Percentiles rank a stretch among this genome's conserved stretches.
These are phyloP conservation scores for Clathrus columnatus DNA, from an alignment of 768 basidiomycete genomes.

Conservation along the genomic window DNA sequence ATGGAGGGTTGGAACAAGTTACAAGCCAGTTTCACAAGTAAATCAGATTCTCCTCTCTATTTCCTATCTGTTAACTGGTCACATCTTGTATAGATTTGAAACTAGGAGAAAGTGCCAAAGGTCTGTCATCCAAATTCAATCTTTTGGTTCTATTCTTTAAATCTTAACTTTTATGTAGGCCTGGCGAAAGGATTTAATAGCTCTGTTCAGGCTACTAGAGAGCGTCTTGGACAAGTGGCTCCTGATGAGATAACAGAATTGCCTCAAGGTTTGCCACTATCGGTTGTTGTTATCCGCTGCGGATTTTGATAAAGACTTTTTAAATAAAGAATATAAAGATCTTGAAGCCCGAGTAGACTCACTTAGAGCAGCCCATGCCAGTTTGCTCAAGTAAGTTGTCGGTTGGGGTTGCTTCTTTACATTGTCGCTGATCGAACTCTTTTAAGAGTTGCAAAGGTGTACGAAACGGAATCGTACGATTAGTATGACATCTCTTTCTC, in stretches of 20 bases:
- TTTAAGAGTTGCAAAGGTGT: conserved; percentile 75
- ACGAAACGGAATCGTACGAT: conserved; percentile 81
- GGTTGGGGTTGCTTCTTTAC: background rate
- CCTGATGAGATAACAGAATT: conserved; percentile 93
- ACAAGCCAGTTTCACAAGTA: conserved; percentile 42
- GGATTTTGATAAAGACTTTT: conserved; percentile 14
- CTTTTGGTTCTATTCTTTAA: background rate
- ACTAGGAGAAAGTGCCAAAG: conserved; percentile 60
- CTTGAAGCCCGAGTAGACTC: conserved; percentile 94
- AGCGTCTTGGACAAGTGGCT: conserved; percentile 81
- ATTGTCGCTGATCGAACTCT: conserved; percentile 1
- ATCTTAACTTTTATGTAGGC: conserved; percentile 26
- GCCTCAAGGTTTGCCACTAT: conserved; percentile 55
- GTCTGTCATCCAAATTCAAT: background rate
- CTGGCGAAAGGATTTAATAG: conserved; percentile 73
- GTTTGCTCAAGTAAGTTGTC: conserved; percentile 61
- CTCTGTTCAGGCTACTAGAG: conserved; percentile 77
- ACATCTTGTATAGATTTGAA: conserved; percentile 37
- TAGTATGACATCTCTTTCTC: conserved; percentile 30
- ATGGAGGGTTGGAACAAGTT: conserved; percentile 60
- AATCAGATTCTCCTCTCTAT: background rate
- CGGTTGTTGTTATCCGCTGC: background rate
- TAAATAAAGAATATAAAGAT: conserved; percentile 98
- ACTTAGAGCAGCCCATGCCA: conserved; percentile 66
- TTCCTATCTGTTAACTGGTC: background rate